Evolutionary conservation across 2,329 filamentous ascomycete species (phyloP).

Genomic region (Ophidiomyces ophidiicola): DNA sequence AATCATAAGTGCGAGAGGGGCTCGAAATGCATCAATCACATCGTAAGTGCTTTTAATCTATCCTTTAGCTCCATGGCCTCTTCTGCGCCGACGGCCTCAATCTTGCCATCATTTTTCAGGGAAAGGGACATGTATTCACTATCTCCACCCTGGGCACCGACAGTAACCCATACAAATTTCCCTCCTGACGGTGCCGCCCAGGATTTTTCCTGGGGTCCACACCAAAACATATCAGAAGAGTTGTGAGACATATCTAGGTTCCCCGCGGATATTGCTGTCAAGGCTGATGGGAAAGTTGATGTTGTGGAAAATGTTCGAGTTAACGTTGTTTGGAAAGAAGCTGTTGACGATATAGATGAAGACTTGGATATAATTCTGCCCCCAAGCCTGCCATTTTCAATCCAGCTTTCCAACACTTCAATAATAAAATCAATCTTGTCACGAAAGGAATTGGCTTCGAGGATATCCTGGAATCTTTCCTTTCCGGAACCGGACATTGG

Average conservation of each 20-base stretch:
- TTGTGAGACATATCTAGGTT: conserved; percentile 3
- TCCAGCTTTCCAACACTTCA: conserved; percentile 32
- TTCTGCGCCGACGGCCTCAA: conserved; percentile 13
- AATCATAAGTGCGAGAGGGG: neutral
- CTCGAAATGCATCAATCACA: neutral
- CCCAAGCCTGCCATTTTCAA: conserved; percentile 28
- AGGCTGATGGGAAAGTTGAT: conserved; percentile 12
- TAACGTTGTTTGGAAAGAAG: conserved; percentile 2
- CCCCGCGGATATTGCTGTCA: conserved; percentile 13
- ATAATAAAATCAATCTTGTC: conserved; percentile 34
- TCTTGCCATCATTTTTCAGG: conserved; percentile 19
- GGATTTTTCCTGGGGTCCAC: conserved; percentile 31
- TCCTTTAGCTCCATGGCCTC: conserved; percentile 12
- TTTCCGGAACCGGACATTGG: conserved; percentile 18
- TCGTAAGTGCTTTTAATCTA: conserved; percentile 12
- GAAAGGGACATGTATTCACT: conserved; percentile 31
- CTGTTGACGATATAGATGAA: conserved; percentile 2
- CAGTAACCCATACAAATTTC: conserved; percentile 42
- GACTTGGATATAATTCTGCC: conserved; percentile 19
- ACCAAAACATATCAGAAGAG: conserved; percentile 28
- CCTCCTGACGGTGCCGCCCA: conserved; percentile 31
- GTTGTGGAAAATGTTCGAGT: conserved; percentile 7
- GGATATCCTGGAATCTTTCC: conserved; percentile 30
- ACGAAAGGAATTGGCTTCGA: conserved; percentile 35
- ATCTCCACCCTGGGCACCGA: conserved; percentile 38